phyloP scores from a whole-genome alignment of 192 early-diverging fungal genomes.

The Coemansia erecta region DNA sequence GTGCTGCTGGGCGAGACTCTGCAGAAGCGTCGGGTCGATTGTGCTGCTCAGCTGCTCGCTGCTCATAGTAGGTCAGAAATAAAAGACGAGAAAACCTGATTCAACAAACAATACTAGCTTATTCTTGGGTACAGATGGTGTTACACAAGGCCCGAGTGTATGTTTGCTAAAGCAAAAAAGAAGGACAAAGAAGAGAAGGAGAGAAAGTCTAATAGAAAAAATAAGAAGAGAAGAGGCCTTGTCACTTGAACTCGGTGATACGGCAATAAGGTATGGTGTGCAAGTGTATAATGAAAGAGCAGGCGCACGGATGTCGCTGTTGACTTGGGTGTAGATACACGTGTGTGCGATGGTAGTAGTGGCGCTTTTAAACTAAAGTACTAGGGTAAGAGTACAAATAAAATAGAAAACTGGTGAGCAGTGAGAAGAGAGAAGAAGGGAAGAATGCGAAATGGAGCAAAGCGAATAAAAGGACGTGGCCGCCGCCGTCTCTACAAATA shows the following conservation, averaged over 20 bases:
- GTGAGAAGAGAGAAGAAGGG: constrained; percentile 1
- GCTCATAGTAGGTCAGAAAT: constrained; percentile 41
- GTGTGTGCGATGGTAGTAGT: not conserved
- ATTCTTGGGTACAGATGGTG: too few relatives aligned
- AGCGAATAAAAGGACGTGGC: constrained; percentile 3
- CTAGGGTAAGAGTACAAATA: not conserved
- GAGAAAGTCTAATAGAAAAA: not conserved
- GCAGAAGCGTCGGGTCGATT: constrained; percentile 50
- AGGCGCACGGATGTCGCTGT: not conserved
- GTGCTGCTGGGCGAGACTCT: constrained; percentile 49
- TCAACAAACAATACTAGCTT: too few relatives aligned
- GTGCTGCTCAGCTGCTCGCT: constrained; percentile 45
- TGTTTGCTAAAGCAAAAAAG: not conserved
- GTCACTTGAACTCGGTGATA: not conserved
- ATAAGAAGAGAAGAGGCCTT: not conserved
- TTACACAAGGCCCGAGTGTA: not conserved
- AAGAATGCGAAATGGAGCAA: constrained; percentile 4
- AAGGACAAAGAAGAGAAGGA: not conserved
- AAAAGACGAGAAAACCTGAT: not conserved
- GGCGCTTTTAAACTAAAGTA: not conserved
- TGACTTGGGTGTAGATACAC: not conserved
- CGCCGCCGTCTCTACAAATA: constrained; percentile 10
- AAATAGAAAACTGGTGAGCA: constrained; percentile 2
- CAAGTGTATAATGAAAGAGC: not conserved
- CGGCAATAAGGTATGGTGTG: not conserved